Evolutionary conservation across 352 stramenopile genomes (phyloP).

Genomic region (Phytophthora constricta): DNA sequence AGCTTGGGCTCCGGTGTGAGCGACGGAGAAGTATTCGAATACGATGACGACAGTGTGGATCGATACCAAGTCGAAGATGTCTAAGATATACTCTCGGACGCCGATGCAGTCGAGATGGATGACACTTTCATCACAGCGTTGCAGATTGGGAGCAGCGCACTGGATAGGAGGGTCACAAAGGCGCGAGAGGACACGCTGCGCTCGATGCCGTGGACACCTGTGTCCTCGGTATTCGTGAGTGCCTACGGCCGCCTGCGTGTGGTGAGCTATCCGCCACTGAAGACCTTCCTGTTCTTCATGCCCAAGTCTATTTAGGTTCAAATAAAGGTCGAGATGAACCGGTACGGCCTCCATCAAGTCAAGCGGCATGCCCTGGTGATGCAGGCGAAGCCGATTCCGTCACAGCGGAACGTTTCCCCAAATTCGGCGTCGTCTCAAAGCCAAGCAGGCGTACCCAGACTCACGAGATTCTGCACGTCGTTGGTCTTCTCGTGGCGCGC

Average conservation of each 20-base stretch:
- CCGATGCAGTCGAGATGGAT: no score
- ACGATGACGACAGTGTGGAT: no score
- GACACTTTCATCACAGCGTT: no score
- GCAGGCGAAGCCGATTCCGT: not conserved
- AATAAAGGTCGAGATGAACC: conserved; percentile 23
- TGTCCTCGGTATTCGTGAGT: not conserved
- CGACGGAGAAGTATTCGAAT: no score
- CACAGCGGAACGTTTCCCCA: conserved; percentile 2
- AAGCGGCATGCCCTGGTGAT: not conserved
- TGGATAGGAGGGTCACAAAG: no score
- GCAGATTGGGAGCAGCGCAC: no score
- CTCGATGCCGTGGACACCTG: conserved; percentile 2
- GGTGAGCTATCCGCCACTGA: not conserved
- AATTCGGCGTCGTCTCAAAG: conserved; percentile 16
- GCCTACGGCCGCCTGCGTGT: not conserved
- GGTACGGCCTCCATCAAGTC: conserved; percentile 25
- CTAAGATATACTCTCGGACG: no score
- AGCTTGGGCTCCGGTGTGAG: no score
- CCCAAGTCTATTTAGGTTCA: conserved; percentile 14
- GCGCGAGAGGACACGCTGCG: no score
- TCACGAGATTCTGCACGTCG: conserved; percentile 27
- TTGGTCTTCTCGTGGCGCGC: conserved; percentile 28
- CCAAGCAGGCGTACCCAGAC: conserved; percentile 12
- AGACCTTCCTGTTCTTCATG: conserved; percentile 35
- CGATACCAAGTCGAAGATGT: no score